A percentile compares a stretch with the other conserved stretches of the same genome.
Evolutionary conservation across 352 stramenopile genomes (phyloP).

Genomic region (Pythium myriotylum): DNA sequence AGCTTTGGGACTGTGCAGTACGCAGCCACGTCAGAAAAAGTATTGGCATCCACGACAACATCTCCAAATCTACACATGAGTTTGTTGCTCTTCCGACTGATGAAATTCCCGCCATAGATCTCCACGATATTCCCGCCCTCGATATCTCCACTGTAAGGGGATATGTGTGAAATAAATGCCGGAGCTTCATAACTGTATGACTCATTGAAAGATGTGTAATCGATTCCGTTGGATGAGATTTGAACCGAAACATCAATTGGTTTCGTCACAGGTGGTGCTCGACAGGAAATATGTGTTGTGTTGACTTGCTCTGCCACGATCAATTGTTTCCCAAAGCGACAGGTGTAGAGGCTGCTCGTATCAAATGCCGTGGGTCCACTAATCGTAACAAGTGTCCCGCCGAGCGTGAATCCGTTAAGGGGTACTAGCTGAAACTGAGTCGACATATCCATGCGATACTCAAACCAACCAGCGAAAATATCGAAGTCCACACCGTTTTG

Average conservation of each 20-base stretch:
- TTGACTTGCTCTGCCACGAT: conserved; percentile 55
- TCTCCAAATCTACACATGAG: conserved; percentile 90
- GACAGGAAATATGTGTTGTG: conserved; percentile 55
- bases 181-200: conserved; percentile 56
- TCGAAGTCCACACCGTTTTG: conserved; percentile 62
- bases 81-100: conserved; percentile 35
- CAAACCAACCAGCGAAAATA: conserved; percentile 42
- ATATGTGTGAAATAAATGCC: conserved; percentile 56
- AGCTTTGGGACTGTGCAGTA: conserved; percentile 70
- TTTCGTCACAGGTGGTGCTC: conserved; percentile 39
- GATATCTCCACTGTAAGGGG: conserved; percentile 65
- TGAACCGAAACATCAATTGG: conserved; percentile 40
- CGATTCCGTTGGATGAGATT: conserved; percentile 57
- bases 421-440: conserved; percentile 36
- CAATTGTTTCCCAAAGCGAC: conserved; percentile 50
- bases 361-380: conserved; percentile 34
- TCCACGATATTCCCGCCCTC: conserved; percentile 56
- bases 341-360: conserved; percentile 38
- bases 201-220: conserved; percentile 53
- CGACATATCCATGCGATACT: conserved; percentile 39
- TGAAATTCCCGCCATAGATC: conserved; percentile 66
- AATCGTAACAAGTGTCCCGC: conserved; percentile 62
- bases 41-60: conserved; percentile 57
- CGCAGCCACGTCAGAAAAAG: conserved; percentile 64
- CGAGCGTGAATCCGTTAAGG: conserved; percentile 40